phyloP scores from a whole-genome alignment of 805 yeast species.

The Wickerhamiella azymoides region DNA sequence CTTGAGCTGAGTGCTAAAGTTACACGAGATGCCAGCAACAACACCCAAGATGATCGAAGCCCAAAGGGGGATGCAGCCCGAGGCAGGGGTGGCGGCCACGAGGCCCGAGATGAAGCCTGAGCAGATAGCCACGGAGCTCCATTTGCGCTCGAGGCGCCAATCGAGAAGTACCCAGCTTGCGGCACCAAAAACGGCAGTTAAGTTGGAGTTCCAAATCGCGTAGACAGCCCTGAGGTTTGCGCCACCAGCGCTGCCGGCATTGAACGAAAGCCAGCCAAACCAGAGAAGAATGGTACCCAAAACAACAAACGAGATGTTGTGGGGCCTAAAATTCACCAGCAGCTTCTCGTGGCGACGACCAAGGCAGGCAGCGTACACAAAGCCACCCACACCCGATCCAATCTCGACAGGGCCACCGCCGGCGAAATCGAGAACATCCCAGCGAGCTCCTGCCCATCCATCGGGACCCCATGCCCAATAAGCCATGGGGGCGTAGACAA shows the following conservation, averaged over 20 bases:
- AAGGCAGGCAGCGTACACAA: conserved; percentile 36
- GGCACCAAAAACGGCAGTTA: conserved; percentile 83
- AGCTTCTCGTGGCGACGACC: conserved; percentile 66
- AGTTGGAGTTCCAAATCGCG: conserved; percentile 82
- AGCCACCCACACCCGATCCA: conserved; percentile 78
- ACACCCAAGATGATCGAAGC: conserved; percentile 79
- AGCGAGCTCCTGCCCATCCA: conserved; percentile 78
- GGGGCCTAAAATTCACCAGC: conserved; percentile 84
- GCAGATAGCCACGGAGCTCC: conserved; percentile 91
- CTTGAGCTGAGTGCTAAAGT: conserved; percentile 78
- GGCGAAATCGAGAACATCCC: conserved; percentile 92
- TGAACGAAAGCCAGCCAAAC: conserved; percentile 95
- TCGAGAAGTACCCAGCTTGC: conserved; percentile 85
- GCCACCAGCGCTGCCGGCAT: conserved; percentile 75
- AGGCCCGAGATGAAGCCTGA: conserved; percentile 92
- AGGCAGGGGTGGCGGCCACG: conserved; percentile 93
- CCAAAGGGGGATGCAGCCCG: conserved; percentile 84
- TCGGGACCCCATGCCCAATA: conserved; percentile 89
- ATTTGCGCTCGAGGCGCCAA: conserved; percentile 73
- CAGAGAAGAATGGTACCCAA: conserved; percentile 78
- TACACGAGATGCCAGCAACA: conserved; percentile 70
- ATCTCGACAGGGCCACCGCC: conserved; percentile 98
- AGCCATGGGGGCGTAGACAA: conserved; percentile 89
- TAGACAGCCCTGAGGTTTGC: conserved; percentile 77
- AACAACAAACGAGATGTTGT: conserved; percentile 81